Conservation (phyloP, 2,329 filamentous ascomycete species). For the Seiridium unicorne region DNA sequence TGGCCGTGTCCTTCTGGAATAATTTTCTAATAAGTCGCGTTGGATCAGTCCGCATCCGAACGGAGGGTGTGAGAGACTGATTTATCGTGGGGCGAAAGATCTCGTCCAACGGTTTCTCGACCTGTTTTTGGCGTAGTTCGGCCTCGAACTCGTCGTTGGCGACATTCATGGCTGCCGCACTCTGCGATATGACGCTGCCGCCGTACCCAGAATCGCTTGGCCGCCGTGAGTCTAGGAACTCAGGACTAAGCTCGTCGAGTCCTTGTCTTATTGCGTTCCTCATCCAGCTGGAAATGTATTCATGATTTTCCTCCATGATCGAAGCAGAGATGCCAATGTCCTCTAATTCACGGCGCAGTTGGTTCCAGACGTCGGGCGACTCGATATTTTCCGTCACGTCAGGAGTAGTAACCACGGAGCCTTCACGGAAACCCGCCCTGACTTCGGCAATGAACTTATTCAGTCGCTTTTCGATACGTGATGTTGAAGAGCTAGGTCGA, state of each 20-base stretch:
- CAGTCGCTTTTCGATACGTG: conserved; percentile 20
- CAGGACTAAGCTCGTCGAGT: conserved; percentile 14
- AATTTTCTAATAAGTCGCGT: conserved; percentile 20
- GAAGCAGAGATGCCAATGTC: conserved; percentile 22
- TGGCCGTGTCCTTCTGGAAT: conserved; percentile 23
- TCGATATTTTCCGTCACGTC: conserved; percentile 19
- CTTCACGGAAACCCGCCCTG: conserved; percentile 21
- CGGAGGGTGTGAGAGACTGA: conserved; percentile 10
- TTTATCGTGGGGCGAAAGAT: conserved; percentile 14
- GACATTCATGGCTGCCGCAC: conserved; percentile 14
- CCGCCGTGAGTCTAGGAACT: conserved; percentile 12
- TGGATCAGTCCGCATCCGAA: conserved; percentile 16
- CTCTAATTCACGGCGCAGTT: conserved; percentile 23
- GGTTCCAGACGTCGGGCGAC: conserved; percentile 19
- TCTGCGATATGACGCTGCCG: conserved; percentile 12
- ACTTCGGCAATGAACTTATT: conserved; percentile 24
- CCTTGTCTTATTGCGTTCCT: conserved; percentile 21
- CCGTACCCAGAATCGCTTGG: conserved; percentile 21
- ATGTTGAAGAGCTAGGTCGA: conserved; percentile 20
- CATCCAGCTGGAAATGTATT: conserved; percentile 23
- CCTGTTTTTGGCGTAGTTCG: conserved; percentile 17
- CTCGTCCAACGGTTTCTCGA: conserved; percentile 13
- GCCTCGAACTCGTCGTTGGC: conserved; percentile 24
- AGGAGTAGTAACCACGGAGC: conserved; percentile 19
- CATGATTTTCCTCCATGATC: conserved; percentile 22